Conservation (phyloP, 805 yeast genomes). For the Barnettozyma californica region DNA sequence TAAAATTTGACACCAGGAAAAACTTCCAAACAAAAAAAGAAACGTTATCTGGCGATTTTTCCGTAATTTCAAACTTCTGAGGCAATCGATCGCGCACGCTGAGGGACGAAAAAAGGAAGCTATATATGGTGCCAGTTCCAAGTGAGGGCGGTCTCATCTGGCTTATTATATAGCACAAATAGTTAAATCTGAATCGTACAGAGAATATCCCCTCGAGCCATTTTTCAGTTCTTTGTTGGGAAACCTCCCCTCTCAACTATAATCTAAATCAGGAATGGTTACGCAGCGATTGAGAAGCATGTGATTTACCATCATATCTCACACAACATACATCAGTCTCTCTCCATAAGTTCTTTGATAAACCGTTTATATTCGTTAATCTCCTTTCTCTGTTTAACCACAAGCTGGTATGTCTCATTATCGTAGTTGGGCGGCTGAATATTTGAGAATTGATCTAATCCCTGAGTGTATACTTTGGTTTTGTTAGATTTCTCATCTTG, state of each 20-base stretch:
- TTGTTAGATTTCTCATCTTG: not conserved
- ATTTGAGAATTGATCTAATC: not conserved
- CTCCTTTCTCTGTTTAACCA: conserved; percentile 13
- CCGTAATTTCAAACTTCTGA: not conserved
- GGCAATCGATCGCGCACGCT: not conserved
- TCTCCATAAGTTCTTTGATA: conserved; percentile 23
- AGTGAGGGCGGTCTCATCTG: too few relatives aligned
- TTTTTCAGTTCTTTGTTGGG: not conserved
- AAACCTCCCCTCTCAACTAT: too few relatives aligned
- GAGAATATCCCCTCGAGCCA: not conserved
- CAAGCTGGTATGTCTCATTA: conserved; percentile 2
- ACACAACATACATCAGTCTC: conserved; percentile 10
- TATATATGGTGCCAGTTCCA: too few relatives aligned
- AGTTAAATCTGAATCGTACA: not conserved
- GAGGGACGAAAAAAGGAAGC: not conserved
- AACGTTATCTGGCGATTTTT: not conserved
- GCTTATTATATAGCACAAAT: not conserved
- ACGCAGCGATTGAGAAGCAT: not conserved
- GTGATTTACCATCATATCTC: too few relatives aligned
- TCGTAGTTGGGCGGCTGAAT: not conserved
- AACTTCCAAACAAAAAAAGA: not conserved
- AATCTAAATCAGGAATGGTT: not conserved
- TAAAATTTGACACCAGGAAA: not conserved
- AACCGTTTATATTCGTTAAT: conserved; percentile 21
- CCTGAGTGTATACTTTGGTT: not conserved